Evolutionary conservation across 805 yeast species (phyloP).

Genomic region (Yarrowia porcina): DNA sequence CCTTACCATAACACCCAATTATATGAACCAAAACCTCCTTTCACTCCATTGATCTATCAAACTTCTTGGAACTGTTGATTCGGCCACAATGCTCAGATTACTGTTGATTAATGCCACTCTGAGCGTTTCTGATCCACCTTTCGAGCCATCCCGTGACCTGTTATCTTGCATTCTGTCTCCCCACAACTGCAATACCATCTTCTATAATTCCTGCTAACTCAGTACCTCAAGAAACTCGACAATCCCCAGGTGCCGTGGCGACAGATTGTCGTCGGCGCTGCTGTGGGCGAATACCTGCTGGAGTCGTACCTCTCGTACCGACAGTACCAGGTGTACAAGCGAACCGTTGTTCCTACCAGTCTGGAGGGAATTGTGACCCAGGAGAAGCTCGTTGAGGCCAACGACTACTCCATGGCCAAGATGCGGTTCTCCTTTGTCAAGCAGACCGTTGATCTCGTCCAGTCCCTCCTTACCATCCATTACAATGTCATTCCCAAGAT

Average conservation of each 20-base stretch:
- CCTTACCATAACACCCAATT: too few species aligned
- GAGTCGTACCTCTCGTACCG: slow-evolving; percentile 71
- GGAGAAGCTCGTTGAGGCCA: slow-evolving; percentile 73
- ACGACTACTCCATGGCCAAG: slow-evolving; percentile 75
- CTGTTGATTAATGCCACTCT: too few species aligned
- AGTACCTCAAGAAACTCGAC: slow-evolving; percentile 47
- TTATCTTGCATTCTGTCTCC: too few species aligned
- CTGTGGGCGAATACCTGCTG: slow-evolving; percentile 70
- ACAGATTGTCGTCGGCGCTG: slow-evolving; percentile 63
- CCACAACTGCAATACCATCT: too few species aligned
- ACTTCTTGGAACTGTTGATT: too few species aligned
- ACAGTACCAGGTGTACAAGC: slow-evolving; percentile 65
- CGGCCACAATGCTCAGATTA: too few species aligned
- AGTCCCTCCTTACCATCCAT: slow-evolving; percentile 57
- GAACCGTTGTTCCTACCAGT: slow-evolving; percentile 62
- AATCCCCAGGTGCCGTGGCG: slow-evolving; percentile 78
- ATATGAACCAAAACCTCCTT: too few species aligned
- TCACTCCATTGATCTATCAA: too few species aligned
- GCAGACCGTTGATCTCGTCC: slow-evolving; percentile 49
- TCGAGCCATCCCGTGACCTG: too few species aligned
- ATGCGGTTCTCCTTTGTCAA: slow-evolving; percentile 61
- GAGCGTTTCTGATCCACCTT: too few species aligned
- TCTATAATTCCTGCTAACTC: neutral
- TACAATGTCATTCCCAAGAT: slow-evolving; percentile 62
- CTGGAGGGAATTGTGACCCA: slow-evolving; percentile 64